Base-by-base conservation (phyloP, 1,139 yeast species). In the Candida freyschussii region DNA sequence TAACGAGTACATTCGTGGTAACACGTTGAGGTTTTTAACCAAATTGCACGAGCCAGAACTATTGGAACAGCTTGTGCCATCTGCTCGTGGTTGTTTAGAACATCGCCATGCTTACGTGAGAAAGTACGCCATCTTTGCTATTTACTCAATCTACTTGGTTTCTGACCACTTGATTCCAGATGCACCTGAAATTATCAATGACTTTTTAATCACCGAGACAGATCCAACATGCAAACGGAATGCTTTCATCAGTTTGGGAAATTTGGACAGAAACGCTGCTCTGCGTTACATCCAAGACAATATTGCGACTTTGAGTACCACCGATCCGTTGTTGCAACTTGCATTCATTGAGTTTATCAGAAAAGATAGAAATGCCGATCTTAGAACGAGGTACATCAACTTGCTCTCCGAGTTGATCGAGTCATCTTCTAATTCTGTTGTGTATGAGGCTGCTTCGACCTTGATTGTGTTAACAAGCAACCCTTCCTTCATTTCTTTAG, bases 91-190 rank as follows among this genome's bases (percentile, higher is more conserved):
- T 42, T 87, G 97, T 64, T 69, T 93, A 49, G 95, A 84, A 48
- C 96, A 93, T 60, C 83, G 98, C 50, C 97, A 91, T 60, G 95
- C 98, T 8, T 93, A 93, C 56, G 98, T 93, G 41, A 79, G 99
- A 57, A 93, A 93, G 61, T 91, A 93, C 57, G 98, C 98, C 8
- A 91, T 87, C 23, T 81, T 91, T 59, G 95, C 97, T 24, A 78
- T 91, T 41, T 76, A 74, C 53, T 78, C 95, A 18, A 85, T 93
- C 50, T 82, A 74, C 58, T 72, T 78, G 53, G 93, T 86, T 25
- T 78, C 93, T 27, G 84, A 80, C 27, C 93, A 84, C 59, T 73
- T 93, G 57, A 75, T 87, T 33, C 98, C 98, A 7, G 98, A 93
- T 63, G 96, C 97, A 13, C 82, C 89, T 36, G 95, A 85, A 47